Conservation (phyloP, 1,284 basidiomycete genomes). For the Wallemia hederae region DNA sequence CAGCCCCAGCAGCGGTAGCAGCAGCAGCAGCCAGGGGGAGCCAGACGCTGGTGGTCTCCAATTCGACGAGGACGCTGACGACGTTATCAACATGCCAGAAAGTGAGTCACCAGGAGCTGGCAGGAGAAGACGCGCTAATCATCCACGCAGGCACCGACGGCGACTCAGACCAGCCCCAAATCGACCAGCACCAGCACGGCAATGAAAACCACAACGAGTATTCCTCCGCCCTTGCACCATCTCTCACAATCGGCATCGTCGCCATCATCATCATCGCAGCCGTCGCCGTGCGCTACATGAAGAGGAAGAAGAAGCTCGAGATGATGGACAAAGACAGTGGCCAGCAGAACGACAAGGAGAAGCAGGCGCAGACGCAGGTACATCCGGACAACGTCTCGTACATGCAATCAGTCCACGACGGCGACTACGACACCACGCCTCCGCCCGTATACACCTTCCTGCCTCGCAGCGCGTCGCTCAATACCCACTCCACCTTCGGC, state of each 20-base stretch:
- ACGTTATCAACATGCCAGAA: neutral
- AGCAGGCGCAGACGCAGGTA: too few relatives aligned
- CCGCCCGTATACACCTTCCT: neutral
- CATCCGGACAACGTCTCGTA: neutral
- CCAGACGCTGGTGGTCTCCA: neutral
- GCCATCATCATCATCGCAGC: neutral
- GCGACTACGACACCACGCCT: neutral
- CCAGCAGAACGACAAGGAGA: neutral
- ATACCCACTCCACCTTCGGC: neutral
- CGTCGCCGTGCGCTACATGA: neutral
- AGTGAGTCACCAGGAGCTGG: neutral
- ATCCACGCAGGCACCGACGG: too few relatives aligned
- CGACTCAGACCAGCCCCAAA: neutral
- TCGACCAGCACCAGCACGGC: neutral
- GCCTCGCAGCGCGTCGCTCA: neutral
- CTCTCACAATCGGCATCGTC: neutral
- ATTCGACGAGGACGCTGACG: neutral
- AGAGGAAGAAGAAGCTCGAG: neutral
- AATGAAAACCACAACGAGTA: neutral
- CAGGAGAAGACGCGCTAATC: too few relatives aligned
- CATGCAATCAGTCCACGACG: neutral
- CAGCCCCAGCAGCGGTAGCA: neutral
- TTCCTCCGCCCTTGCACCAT: neutral
- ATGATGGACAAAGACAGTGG: neutral
- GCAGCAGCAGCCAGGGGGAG: neutral